A percentile compares a stretch with the other conserved stretches of the same genome.
Evolutionary conservation across 73 alveolate genomes (phyloP).

Genomic region (Paramecium primaurelia): DNA sequence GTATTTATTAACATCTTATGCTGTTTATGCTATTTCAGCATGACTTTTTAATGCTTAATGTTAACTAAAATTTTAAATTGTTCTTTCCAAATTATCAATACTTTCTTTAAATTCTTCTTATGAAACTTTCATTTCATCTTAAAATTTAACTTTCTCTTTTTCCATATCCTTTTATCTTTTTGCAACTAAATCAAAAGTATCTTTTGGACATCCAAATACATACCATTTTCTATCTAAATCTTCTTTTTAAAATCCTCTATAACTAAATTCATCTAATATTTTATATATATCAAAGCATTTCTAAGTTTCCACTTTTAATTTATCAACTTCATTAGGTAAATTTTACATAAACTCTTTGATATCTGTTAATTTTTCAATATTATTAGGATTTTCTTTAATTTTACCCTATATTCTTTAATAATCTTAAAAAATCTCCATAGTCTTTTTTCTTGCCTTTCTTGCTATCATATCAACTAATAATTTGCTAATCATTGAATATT

Average conservation of each 20-base stretch:
- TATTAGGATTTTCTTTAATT: constrained; percentile 89
- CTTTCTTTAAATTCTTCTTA: constrained; percentile 95
- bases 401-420: constrained; percentile 93
- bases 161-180: constrained; percentile 91
- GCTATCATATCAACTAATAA: constrained; percentile 94
- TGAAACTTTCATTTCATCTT: constrained; percentile 91
- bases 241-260: constrained; percentile 84
- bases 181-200: constrained; percentile 84
- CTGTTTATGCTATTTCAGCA: constrained; percentile 87
- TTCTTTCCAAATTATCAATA: constrained; percentile 90
- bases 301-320: constrained; percentile 86
- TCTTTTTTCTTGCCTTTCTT: constrained; percentile 93
- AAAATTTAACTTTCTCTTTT: constrained; percentile 91
- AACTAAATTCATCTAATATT: constrained; percentile 93
- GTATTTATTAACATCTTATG: constrained; percentile 88
- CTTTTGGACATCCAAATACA: constrained; percentile 95
- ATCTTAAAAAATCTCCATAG: constrained; percentile 83
- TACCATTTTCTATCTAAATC: constrained; percentile 96
- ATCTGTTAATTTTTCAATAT: constrained; percentile 95
- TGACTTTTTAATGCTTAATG: constrained; percentile 88
- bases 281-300: constrained; percentile 88
- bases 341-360: constrained; percentile 93
- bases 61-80: constrained; percentile 88
- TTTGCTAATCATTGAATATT: constrained; percentile 88
- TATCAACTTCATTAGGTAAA: constrained; percentile 92